Conservation (phyloP, 129 eudicot genomes). For the Escallonia herrerae region DNA sequence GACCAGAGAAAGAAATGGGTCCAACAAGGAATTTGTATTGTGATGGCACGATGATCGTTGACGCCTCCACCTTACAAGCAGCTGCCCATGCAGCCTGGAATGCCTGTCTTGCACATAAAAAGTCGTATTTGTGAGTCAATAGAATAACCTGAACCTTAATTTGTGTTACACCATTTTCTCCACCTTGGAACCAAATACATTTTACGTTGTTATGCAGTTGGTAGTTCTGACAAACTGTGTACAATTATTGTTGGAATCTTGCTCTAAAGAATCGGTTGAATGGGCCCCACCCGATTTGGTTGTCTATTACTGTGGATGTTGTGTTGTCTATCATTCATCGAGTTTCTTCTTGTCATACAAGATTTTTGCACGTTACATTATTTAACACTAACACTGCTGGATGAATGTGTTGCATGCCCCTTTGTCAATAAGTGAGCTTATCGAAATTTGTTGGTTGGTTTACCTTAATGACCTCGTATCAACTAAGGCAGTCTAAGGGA, state of each 20-base stretch:
- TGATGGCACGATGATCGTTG: conserved; percentile 64
- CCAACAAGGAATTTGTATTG: conserved; percentile 73
- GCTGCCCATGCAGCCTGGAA: conserved; percentile 88
- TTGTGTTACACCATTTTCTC: neutral
- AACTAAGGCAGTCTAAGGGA: too few relatives aligned
- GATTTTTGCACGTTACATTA: conserved; percentile 11
- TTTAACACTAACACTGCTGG: conserved; percentile 4
- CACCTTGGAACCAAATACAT: neutral
- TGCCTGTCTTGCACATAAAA: conserved; percentile 52
- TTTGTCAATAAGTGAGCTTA: neutral
- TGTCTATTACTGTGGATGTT: conserved; percentile 31
- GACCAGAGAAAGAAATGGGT: conserved; percentile 81
- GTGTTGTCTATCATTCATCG: conserved; percentile 14
- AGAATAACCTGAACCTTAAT: conserved; percentile 3
- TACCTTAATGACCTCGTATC: neutral
- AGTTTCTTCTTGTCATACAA: neutral
- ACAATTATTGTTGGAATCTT: conserved; percentile 33
- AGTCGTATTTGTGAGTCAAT: conserved; percentile 13
- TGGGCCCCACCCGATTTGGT: conserved; percentile 40
- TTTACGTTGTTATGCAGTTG: conserved; percentile 21
- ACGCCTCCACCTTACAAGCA: conserved; percentile 75
- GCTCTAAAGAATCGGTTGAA: conserved; percentile 31
- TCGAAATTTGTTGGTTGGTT: neutral
- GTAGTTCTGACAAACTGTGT: conserved; percentile 26
- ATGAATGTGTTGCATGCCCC: conserved; percentile 5